These are phyloP conservation scores for Lenwebbia sp. DNA, from an alignment of 345 rosid species.

Conservation along the genomic window DNA sequence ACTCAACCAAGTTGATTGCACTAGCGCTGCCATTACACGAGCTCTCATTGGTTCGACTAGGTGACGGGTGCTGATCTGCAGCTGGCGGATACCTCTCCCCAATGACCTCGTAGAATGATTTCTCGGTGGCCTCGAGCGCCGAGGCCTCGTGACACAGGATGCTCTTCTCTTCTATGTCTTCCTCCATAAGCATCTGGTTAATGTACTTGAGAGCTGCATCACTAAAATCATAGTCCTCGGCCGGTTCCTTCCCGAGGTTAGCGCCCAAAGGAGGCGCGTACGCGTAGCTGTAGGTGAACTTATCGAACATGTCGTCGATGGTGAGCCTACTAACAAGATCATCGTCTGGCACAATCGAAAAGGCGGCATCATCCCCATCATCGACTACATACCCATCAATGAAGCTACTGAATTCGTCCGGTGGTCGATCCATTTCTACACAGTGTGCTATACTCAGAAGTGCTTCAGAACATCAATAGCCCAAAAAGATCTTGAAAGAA, in stretches of 20 bases:
- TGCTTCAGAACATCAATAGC: not conserved
- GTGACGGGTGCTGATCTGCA: not conserved
- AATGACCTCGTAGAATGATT: constrained; percentile 43
- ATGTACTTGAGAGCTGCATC: constrained; percentile 50
- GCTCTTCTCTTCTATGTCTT: constrained; percentile 45
- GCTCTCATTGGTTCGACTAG: not conserved
- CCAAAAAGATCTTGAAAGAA: not conserved
- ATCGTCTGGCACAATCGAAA: not conserved
- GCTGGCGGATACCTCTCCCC: constrained; percentile 43
- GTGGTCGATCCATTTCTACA: constrained; percentile 31
- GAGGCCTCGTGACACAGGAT: constrained; percentile 48
- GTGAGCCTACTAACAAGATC: constrained; percentile 2
- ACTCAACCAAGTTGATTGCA: not conserved
- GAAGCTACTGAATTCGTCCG: constrained; percentile 13
- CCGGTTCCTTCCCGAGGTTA: not conserved
- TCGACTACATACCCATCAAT: not conserved
- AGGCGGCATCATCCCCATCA: not conserved
- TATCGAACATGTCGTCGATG: not conserved
- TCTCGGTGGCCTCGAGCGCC: constrained; percentile 56
- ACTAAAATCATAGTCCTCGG: constrained; percentile 39
- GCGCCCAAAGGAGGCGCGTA: constrained; percentile 8
- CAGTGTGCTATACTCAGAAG: not conserved
- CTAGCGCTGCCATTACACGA: not conserved
- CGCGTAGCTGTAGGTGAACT: not conserved
- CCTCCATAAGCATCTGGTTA: constrained; percentile 52